Evolutionary conservation across 2,329 filamentous ascomycete species (phyloP), one percentile per base, ranked within the genome.

Genomic region (Diaporthe vexans): DNA sequence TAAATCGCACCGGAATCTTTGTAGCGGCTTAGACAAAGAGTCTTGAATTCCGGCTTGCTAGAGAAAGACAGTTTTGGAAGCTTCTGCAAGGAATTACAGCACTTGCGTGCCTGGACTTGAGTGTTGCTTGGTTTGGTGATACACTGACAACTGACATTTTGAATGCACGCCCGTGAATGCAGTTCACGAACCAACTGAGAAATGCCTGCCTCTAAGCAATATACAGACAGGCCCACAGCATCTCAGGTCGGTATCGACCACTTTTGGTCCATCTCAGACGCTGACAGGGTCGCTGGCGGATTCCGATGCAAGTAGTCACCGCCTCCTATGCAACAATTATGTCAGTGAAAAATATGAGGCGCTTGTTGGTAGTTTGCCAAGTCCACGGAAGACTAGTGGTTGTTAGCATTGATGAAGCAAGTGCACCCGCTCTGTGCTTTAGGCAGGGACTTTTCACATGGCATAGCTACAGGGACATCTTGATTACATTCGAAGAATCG

Each of bases 11-110:
- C 26, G 26, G 59, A 33, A 21, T 24, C 26, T 33, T 48, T 46
- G 26, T 24, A 6, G 17, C 15, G 40, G 24, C 0, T 21, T 9
- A 3, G 37, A n/a, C 37, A 46, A 46, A 29, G 24, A 13, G 9
- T 4, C 40, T 29, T 1, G 1, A 29, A 1, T 33, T 0, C 0
- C 15, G 7, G 13, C 13, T 40, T 63, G 15, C 4, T 1, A 29
- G 8, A 11, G 24, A 19, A 33, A 13, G 3, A 29, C 8, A 29
- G 1, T 57, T 3, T 15, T 40, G 37, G 2, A 40, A 13, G 11
- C 11, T 4, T 4, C 2, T 40, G 37, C 37, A 40, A 40, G 2
- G 2, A 40, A 40, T 21, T 8, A 21, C 19, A 65, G 19, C 13
- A 48, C 0, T 26, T 33, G 10, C 3, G 15, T 24, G 19, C 24